These are phyloP conservation scores for Fusarium domesticum DNA, from an alignment of 2,329 filamentous ascomycete species.

Conservation along the genomic window DNA sequence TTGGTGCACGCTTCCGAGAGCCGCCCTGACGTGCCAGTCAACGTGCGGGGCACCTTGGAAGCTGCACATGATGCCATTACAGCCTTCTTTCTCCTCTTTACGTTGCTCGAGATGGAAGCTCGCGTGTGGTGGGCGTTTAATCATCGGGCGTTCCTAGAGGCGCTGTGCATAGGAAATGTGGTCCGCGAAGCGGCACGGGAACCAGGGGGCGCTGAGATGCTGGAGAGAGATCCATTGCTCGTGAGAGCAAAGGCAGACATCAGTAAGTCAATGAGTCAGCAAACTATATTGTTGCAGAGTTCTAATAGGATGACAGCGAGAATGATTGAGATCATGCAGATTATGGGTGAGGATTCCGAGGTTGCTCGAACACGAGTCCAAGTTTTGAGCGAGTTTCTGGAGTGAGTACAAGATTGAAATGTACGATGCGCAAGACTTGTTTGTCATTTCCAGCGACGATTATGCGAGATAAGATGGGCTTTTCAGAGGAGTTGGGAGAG, in stretches of 20 bases:
- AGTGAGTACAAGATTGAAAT: slow-evolving; percentile 1
- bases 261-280: slow-evolving; percentile 41
- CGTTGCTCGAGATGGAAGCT: slow-evolving; percentile 66
- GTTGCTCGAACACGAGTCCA: slow-evolving; percentile 58
- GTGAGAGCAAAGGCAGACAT: slow-evolving; percentile 60
- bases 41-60: slow-evolving; percentile 68
- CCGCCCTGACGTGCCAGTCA: slow-evolving; percentile 58
- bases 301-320: slow-evolving; percentile 40
- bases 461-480: too few species aligned
- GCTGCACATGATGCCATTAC: slow-evolving; percentile 72
- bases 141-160: slow-evolving; percentile 75
- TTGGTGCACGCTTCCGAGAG: slow-evolving; percentile 71
- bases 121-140: slow-evolving; percentile 85
- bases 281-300: not conserved
- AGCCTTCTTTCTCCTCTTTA: slow-evolving; percentile 71
- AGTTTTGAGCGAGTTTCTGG: slow-evolving; percentile 54
- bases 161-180: slow-evolving; percentile 63
- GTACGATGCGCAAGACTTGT: not conserved
- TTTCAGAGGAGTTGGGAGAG: too few species aligned
- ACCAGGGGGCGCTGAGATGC: slow-evolving; percentile 43
- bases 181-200: slow-evolving; percentile 51
- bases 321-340: slow-evolving; percentile 63
- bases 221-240: slow-evolving; percentile 55
- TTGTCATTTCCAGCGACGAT: too few species aligned
- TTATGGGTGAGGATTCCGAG: slow-evolving; percentile 57